Conservation (phyloP, 805 yeast species). For the Yarrowia keelungensis region DNA sequence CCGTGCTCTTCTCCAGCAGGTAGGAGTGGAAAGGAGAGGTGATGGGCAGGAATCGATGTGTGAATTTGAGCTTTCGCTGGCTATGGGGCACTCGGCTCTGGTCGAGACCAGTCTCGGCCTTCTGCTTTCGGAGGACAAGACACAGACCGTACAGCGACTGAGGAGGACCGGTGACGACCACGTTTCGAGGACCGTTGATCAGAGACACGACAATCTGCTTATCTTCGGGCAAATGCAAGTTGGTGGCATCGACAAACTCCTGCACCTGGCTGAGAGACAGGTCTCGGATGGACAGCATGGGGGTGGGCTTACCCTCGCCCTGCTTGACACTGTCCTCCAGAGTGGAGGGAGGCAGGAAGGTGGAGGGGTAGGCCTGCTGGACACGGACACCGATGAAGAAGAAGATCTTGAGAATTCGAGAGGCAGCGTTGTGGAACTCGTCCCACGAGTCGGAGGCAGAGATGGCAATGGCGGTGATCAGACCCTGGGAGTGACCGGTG, state of each 20-base stretch:
- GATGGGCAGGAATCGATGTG: conserved; percentile 93
- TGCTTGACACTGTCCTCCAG: conserved; percentile 90
- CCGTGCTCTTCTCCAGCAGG: conserved; percentile 75
- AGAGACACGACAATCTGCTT: conserved; percentile 90
- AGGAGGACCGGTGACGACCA: conserved; percentile 97
- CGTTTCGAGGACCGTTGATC: conserved; percentile 92
- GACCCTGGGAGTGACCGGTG: conserved; percentile 58
- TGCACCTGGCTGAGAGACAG: conserved; percentile 81
- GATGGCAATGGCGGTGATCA: conserved; percentile 91
- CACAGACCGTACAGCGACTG: conserved; percentile 96
- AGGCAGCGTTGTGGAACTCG: conserved; percentile 71
- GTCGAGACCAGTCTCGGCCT: conserved; percentile 92
- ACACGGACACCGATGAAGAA: conserved; percentile 95
- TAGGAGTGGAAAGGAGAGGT: conserved; percentile 97
- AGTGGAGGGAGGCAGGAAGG: conserved; percentile 91
- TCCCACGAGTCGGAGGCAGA: conserved; percentile 86
- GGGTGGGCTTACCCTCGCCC: conserved; percentile 96
- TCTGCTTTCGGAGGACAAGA: conserved; percentile 87
- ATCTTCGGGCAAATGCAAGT: conserved; percentile 89
- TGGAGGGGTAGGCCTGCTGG: conserved; percentile 87
- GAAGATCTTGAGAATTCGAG: conserved; percentile 81
- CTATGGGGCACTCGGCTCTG: conserved; percentile 94
- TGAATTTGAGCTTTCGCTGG: conserved; percentile 91
- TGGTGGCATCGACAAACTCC: conserved; percentile 79
- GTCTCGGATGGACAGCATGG: conserved; percentile 95